Evolutionary conservation across 1,139 yeast genomes (phyloP).

Genomic region (Saccharomyces hybrid): DNA sequence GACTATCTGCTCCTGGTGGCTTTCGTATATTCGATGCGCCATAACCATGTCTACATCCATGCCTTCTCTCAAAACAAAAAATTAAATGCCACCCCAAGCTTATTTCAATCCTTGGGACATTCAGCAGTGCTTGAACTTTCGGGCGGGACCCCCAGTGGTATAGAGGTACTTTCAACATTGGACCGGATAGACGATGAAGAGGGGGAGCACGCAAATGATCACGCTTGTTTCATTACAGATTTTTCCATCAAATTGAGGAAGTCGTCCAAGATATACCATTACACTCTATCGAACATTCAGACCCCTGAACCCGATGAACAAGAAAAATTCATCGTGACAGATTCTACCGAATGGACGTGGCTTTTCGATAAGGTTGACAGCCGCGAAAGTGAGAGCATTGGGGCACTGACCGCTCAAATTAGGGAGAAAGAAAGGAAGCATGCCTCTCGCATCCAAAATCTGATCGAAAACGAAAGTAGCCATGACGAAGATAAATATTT

Average conservation of each 20-base stretch:
- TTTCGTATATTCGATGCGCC: conserved; percentile 20
- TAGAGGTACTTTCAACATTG: conserved; percentile 7
- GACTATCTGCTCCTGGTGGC: conserved; percentile 12
- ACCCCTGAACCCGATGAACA: neutral
- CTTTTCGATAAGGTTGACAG: neutral
- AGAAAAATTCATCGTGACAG: neutral
- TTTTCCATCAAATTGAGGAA: neutral
- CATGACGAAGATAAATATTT: conserved; percentile 1
- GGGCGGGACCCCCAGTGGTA: conserved; percentile 8
- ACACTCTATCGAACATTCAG: neutral
- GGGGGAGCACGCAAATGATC: neutral
- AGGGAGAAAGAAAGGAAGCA: neutral
- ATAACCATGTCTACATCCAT: conserved; percentile 18
- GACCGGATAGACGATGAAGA: neutral
- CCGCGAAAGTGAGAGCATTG: neutral
- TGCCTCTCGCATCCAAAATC: neutral
- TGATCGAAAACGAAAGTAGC: neutral
- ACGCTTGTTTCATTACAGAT: neutral
- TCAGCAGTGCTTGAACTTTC: conserved; percentile 18
- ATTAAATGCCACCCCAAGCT: conserved; percentile 1
- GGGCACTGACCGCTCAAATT: neutral
- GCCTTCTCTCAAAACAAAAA: conserved; percentile 13
- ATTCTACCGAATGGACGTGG: neutral
- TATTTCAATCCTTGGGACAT: conserved; percentile 15
- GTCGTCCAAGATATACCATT: neutral